Conservation (phyloP, 2,329 filamentous ascomycete genomes). For the Nemania bipapillata region DNA sequence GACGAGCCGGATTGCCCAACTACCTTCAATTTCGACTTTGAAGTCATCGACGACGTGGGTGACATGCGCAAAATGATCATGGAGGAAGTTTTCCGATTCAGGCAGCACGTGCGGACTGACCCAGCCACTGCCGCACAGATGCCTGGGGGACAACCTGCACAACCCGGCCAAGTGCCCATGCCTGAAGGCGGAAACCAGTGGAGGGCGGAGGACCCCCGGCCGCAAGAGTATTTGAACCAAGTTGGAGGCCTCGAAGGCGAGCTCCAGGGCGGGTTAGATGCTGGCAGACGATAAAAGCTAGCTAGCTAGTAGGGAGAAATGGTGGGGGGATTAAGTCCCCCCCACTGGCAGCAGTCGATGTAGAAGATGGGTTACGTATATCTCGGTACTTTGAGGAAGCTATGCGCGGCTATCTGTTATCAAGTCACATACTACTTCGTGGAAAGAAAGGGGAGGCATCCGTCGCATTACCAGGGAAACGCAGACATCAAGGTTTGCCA, state of each 20-base stretch:
- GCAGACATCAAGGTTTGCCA: background rate
- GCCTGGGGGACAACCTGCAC: conserved; percentile 53
- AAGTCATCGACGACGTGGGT: conserved; percentile 92
- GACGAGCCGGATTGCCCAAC: conserved; percentile 94
- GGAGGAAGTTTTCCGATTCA: conserved; percentile 91
- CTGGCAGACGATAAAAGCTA: conserved; percentile 47
- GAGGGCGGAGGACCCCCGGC: conserved; percentile 69
- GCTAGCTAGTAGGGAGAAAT: background rate
- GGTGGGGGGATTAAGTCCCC: background rate
- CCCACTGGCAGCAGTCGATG: background rate
- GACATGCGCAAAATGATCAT: conserved; percentile 98
- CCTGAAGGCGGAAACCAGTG: conserved; percentile 63
- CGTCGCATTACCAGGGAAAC: background rate
- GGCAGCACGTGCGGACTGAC: conserved; percentile 67
- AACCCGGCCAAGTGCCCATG: conserved; percentile 63
- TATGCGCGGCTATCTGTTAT: conserved; percentile 3
- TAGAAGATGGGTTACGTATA: background rate
- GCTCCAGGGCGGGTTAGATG: conserved; percentile 69
- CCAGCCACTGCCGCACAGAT: conserved; percentile 54
- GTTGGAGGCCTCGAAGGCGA: conserved; percentile 67
- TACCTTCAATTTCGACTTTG: conserved; percentile 98
- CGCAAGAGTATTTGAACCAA: conserved; percentile 66
- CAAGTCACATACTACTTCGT: background rate
- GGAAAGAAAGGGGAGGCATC: background rate
- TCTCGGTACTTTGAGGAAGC: background rate